A percentile compares a stretch with the other conserved stretches of the same genome.
Conservation (phyloP, 2,329 filamentous ascomycete genomes). For the Diplodia intermedia region DNA sequence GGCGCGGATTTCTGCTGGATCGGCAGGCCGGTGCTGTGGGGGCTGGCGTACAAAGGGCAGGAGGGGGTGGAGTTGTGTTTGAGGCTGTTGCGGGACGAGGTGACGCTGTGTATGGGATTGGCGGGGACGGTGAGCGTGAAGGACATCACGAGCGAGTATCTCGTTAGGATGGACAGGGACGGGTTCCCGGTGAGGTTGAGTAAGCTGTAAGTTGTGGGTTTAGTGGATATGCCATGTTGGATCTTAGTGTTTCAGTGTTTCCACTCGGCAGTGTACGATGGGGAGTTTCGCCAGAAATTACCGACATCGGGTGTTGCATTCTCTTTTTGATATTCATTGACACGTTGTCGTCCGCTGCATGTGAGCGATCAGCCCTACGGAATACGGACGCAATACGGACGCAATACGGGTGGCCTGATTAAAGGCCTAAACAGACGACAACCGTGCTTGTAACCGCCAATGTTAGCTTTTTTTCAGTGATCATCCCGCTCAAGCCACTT, state of each 20-base stretch:
- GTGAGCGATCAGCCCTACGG: constrained; percentile 14
- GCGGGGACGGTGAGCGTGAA: constrained; percentile 32
- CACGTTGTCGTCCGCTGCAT: not conserved
- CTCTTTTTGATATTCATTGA: not conserved
- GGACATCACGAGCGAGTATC: constrained; percentile 19
- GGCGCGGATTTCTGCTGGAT: constrained; percentile 60
- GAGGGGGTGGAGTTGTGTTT: constrained; percentile 39
- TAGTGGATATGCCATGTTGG: not conserved
- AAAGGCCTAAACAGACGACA: constrained; percentile 4
- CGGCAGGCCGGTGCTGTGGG: constrained; percentile 58
- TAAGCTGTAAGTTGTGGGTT: not conserved
- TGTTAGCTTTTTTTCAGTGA: constrained; percentile 34
- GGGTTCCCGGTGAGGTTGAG: constrained; percentile 10
- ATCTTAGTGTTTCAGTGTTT: not conserved
- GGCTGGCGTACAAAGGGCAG: constrained; percentile 52
- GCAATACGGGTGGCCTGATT: constrained; percentile 2
- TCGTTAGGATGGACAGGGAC: constrained; percentile 15
- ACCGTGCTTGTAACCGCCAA: constrained; percentile 3
- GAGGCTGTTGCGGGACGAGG: constrained; percentile 45
- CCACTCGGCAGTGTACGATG: not conserved
- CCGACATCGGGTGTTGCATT: not conserved
- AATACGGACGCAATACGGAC: constrained; percentile 14
- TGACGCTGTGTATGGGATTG: constrained; percentile 37
- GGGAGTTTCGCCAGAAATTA: not conserved
- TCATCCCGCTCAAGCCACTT: constrained; percentile 51